Conservation (phyloP, 208 protist genomes). For the Zelonia costaricensis region DNA sequence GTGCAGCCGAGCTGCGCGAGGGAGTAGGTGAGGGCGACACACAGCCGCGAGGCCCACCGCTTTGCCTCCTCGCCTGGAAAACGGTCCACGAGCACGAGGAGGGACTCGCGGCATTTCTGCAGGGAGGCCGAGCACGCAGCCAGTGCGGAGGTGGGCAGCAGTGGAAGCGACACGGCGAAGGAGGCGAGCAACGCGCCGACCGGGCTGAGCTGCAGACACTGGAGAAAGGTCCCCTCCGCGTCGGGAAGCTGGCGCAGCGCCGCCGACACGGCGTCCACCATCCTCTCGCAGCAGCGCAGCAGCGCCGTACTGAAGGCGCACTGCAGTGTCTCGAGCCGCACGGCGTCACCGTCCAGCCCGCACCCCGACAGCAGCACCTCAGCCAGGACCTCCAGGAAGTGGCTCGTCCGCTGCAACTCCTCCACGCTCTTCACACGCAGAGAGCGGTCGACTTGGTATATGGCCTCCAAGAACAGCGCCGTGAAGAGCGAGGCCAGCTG, state of each 20-base stretch:
- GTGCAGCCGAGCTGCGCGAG: slow-evolving; percentile 74
- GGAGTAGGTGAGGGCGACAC: slow-evolving; percentile 70
- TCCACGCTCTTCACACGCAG: slow-evolving; percentile 32
- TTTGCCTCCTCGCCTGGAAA: slow-evolving; percentile 19
- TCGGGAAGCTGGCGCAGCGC: slow-evolving; percentile 51
- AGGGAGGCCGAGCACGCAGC: slow-evolving; percentile 42
- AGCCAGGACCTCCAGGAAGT: slow-evolving; percentile 80
- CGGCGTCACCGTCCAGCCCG: slow-evolving; percentile 6
- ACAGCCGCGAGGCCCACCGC: slow-evolving; percentile 58
- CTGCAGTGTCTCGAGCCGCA: slow-evolving; percentile 27
- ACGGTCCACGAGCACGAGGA: slow-evolving; percentile 54
- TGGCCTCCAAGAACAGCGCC: slow-evolving; percentile 69
- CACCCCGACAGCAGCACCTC: slow-evolving; percentile 57
- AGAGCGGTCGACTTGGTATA: slow-evolving; percentile 66
- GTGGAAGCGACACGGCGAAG: slow-evolving; percentile 75
- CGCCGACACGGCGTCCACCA: slow-evolving; percentile 51
- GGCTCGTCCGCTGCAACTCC: slow-evolving; percentile 51
- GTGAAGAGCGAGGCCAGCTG: slow-evolving; percentile 60
- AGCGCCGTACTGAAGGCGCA: slow-evolving; percentile 71
- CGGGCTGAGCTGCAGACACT: slow-evolving; percentile 61
- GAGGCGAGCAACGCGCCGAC: slow-evolving; percentile 80
- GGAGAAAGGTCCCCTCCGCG: slow-evolving; percentile 29
- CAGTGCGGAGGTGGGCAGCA: slow-evolving; percentile 62
- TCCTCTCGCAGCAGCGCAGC: slow-evolving; percentile 65
- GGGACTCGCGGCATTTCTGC: slow-evolving; percentile 66